A percentile compares a stretch with the other conserved stretches of the same genome.
phyloP scores from a whole-genome alignment of 345 rosid genomes.

The Rubroshorea leprosula region DNA sequence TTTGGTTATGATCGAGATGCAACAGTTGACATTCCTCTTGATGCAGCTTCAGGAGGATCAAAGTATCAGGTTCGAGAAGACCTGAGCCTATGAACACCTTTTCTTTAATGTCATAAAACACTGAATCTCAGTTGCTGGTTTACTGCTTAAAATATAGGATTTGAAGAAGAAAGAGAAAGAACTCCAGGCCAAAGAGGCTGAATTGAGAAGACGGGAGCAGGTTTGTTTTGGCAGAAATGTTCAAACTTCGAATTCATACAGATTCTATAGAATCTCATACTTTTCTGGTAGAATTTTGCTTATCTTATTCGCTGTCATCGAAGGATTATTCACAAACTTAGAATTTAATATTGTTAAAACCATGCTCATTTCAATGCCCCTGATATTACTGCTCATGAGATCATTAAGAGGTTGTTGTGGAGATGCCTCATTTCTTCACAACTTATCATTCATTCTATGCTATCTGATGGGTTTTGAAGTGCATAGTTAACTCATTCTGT shows the following conservation, averaged over 20 bases:
- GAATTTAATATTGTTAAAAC: constrained; percentile 1
- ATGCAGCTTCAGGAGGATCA: constrained; percentile 34
- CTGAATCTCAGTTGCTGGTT: constrained; percentile 18
- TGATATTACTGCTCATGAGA: background rate
- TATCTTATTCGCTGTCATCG: background rate
- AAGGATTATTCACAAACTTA: background rate
- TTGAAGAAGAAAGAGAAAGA: constrained; percentile 85
- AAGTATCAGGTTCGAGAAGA: constrained; percentile 29
- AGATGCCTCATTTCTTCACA: background rate
- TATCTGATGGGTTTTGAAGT: background rate
- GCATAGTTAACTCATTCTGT: background rate
- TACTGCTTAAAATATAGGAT: constrained; percentile 42
- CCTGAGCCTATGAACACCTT: constrained; percentile 10
- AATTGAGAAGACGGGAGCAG: constrained; percentile 83
- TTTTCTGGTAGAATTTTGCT: background rate
- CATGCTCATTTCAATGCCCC: background rate
- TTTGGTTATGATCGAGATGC: constrained; percentile 61
- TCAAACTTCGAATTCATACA: constrained; percentile 3
- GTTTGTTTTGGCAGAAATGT: constrained; percentile 28
- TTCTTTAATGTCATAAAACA: constrained; percentile 1
- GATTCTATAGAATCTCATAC: constrained; percentile 2
- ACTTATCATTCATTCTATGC: background rate
- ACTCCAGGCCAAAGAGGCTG: constrained; percentile 97
- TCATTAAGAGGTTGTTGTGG: background rate
- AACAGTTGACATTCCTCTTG: constrained; percentile 91